Evolutionary conservation across 164 flowering plant genomes (phyloP), one percentile per base, ranked within the genome.

Genomic region (Chimonanthus salicifolius): DNA sequence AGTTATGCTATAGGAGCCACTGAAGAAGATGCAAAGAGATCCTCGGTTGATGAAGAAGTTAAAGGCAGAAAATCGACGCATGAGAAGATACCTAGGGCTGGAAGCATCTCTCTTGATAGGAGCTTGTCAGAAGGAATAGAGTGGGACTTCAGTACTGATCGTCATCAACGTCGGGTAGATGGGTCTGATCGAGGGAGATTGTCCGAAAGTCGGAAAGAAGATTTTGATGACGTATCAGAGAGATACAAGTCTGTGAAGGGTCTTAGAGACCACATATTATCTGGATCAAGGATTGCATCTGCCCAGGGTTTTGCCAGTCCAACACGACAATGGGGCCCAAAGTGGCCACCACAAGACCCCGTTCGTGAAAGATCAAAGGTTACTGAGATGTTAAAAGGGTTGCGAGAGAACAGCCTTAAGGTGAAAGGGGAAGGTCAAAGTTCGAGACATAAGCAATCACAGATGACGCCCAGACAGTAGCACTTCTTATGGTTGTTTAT

Each of bases 81-180:
- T 9, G 85, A 84, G 63, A 83, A 76, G 73, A 78, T 68, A 45
- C 66, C 87, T 1, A 80, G 86, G 76, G 82, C 79, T 71, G 83
- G 82, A 73, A 58, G n/a, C 47, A 65, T 80, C 70, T 88, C 87
- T 71, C 78, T 89, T 47, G 90, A 86, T 64, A 88, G 92, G 72
- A 83, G 88, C 64, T 74, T 80, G 47, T 87, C 94, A 18, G 92
- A 92, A 74, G 89, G 86, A 65, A 85, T 85, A 44, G 92, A 89
- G 64, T 88, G 88, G 92, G 87, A 80, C 48, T 83, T 79, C 69
- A 67, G 64, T 68, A 74, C 62, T 67, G 86, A 80, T 49, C 80
- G 74, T 74, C 54, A 74, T 13, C 85, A 73, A 48, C 77, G 75
- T 21, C 75, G 76, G 77, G 88, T 64, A 44, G 67, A 69, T 47